Evolutionary conservation across 202 grass and related monocot genomes (phyloP).

Genomic region (Carex arenaria): DNA sequence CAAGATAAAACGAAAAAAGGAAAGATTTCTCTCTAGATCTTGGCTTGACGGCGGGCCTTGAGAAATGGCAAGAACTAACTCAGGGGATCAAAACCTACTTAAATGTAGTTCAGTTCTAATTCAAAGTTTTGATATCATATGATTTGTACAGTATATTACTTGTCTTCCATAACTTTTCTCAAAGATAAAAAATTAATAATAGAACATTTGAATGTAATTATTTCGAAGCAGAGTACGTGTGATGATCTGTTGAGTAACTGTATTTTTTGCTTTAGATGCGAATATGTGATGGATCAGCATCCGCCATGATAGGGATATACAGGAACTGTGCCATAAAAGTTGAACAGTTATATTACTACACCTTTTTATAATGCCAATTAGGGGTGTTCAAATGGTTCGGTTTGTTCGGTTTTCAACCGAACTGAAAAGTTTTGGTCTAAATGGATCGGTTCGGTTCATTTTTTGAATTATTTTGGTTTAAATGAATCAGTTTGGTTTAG

Average conservation of each 20-base stretch:
- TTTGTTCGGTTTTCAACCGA: too few relatives aligned
- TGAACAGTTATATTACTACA: background rate
- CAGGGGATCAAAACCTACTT: background rate
- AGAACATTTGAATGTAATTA: constrained; percentile 13
- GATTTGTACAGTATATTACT: constrained; percentile 8
- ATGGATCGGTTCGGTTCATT: too few relatives aligned
- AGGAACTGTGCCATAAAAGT: background rate
- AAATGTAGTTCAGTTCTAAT: background rate
- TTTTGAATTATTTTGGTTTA: too few relatives aligned
- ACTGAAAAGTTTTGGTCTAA: too few relatives aligned
- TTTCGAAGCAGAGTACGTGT: background rate
- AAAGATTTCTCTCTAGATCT: background rate
- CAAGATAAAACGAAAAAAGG: background rate
- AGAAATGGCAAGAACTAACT: background rate
- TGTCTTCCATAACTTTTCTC: background rate
- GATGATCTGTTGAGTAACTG: background rate
- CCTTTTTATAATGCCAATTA: too few relatives aligned
- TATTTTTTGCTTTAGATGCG: background rate
- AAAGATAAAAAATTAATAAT: background rate
- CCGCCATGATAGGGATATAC: background rate
- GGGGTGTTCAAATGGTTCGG: too few relatives aligned
- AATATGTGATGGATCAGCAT: background rate
- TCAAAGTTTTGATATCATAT: background rate
- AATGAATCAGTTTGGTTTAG: too few relatives aligned
- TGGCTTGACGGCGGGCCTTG: background rate